Evolutionary conservation across 1,284 basidiomycete species (phyloP), one percentile per base, ranked within the genome.

Genomic region (Kwoniella shivajii): DNA sequence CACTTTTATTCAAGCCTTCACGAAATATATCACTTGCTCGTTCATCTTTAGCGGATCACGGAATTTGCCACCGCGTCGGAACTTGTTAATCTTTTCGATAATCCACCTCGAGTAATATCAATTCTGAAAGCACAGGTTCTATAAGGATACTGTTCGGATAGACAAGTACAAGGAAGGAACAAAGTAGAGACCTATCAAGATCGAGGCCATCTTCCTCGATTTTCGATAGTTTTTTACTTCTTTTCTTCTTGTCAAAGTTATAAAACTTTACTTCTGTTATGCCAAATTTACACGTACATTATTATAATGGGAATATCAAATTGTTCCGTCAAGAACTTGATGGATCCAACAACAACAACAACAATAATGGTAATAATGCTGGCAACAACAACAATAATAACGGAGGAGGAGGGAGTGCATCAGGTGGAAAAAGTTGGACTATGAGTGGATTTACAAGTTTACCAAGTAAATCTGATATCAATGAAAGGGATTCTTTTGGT

Each of bases 261-360:
- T 34, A 13, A 26, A 33, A 30, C 34, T 39, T 27, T 27, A 22
- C 56, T 59, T n/a, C n/a, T 53, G 67, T 65, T 64, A 80, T 80
- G 78, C 74, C 72, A 58, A 77, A 77, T 56, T 87, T 92, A 80
- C 90, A 92, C 89, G 87, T 82, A 57, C 83, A 88, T 78, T 90
- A 88, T 73, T 75, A 82, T 75, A 84, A 87, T 77, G 83, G 86
- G 71, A 86, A 89, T 77, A 84, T 88, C 78, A 87, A 88, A 79
- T 87, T 84, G 57, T 92, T 92, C 78, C 86, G 89, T 74, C 87
- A 88, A 70, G 83, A 88, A 76, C 84, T 92, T 71, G 87, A 90
- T 67, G 80, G 73, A 31, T 46, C 11, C 30, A 50, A n/a, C 36
- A 39, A 43, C n/a, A 49, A 3, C 72, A 46, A 37, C 20, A 46